Evolutionary conservation across 768 basidiomycete species (phyloP).

Genomic region (Psilocybe azurescens): DNA sequence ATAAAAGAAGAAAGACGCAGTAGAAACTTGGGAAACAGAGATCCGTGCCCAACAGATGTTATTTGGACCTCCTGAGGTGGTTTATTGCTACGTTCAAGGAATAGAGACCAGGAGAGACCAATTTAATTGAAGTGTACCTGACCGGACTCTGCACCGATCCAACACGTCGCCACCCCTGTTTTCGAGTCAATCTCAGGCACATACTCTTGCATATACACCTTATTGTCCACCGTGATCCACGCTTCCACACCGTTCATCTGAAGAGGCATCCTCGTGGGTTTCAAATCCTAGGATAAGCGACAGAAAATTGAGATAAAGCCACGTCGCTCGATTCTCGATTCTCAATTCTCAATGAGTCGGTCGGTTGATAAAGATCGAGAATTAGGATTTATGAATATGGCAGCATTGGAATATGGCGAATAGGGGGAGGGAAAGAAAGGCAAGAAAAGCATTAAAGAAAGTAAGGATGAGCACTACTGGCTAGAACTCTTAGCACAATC

Average conservation of each 20-base stretch:
- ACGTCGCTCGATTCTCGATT: not conserved
- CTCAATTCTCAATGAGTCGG: not conserved
- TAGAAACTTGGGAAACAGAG: slow-evolving; percentile 3
- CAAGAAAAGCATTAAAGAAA: slow-evolving; percentile 14
- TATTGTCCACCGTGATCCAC: slow-evolving; percentile 35
- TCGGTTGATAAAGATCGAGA: slow-evolving; percentile 5
- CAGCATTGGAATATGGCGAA: slow-evolving; percentile 6
- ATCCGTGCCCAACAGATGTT: not conserved
- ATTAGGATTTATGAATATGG: slow-evolving; percentile 1
- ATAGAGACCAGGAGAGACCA: not conserved
- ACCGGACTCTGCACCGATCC: slow-evolving; percentile 34
- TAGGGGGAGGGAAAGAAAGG: slow-evolving; percentile 6
- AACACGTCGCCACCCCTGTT: slow-evolving; percentile 31
- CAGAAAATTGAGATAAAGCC: not conserved
- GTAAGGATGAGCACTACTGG: slow-evolving; percentile 20
- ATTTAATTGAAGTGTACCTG: slow-evolving; percentile 23
- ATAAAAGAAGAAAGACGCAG: slow-evolving; percentile 7
- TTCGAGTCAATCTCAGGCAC: slow-evolving; percentile 30
- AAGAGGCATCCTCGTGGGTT: slow-evolving; percentile 26
- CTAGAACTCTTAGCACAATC: slow-evolving; percentile 17
- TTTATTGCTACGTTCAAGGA: not conserved
- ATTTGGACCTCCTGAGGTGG: not conserved
- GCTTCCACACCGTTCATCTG: slow-evolving; percentile 35
- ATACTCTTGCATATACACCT: slow-evolving; percentile 30
- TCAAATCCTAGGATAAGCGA: slow-evolving; percentile 12